These are phyloP conservation scores for Pachysandra terminalis DNA, from an alignment of 164 flowering plant species.

Conservation along the genomic window DNA sequence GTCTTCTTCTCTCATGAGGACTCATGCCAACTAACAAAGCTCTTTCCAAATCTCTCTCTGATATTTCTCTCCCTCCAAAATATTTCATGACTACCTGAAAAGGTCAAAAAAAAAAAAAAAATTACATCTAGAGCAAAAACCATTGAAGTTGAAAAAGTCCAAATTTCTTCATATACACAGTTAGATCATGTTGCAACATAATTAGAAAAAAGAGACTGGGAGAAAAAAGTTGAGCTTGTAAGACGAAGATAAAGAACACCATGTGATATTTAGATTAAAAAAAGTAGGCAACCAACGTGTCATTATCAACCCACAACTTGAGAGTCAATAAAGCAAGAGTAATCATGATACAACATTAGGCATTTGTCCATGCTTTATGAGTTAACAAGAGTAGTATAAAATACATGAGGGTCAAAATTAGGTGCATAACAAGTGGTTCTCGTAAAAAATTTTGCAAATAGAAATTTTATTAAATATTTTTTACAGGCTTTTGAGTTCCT, in stretches of 20 bases:
- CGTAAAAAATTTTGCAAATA: too few relatives aligned
- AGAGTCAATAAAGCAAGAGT: background rate
- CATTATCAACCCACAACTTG: background rate
- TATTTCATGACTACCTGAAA: conserved; percentile 67
- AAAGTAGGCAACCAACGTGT: background rate
- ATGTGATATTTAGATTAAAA: too few relatives aligned
- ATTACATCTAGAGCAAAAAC: too few relatives aligned
- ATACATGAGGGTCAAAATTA: too few relatives aligned
- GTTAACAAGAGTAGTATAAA: too few relatives aligned
- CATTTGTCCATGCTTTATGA: background rate
- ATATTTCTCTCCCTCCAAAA: conserved; percentile 82
- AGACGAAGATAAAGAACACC: too few relatives aligned
- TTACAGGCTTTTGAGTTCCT: too few relatives aligned
- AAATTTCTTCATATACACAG: background rate
- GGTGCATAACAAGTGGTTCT: too few relatives aligned
- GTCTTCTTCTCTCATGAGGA: conserved; percentile 77
- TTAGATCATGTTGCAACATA: background rate
- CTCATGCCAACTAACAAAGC: conserved; percentile 93
- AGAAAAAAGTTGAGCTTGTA: background rate
- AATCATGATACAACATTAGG: background rate
- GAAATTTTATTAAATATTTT: too few relatives aligned
- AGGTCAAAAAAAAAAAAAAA: background rate
- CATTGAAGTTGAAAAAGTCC: background rate
- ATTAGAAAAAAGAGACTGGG: background rate
- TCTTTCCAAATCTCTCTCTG: conserved; percentile 70